phyloP scores from a whole-genome alignment of 2,329 filamentous ascomycete genomes.

The Paecilomyces niveus region DNA sequence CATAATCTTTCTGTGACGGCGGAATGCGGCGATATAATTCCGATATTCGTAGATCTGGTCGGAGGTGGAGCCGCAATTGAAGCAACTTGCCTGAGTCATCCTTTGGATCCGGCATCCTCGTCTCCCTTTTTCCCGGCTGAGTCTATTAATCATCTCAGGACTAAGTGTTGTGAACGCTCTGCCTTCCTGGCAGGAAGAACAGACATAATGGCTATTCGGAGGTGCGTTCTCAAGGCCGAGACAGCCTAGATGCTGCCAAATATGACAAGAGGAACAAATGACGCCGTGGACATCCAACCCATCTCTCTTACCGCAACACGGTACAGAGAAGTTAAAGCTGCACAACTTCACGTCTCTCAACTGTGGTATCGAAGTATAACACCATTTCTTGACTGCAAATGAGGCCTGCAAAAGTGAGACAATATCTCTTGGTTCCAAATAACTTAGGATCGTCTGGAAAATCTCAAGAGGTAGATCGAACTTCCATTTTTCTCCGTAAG shows the following conservation, averaged over 20 bases:
- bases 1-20: slow-evolving; percentile 10
- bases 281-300: background rate
- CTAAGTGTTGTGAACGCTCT: slow-evolving; percentile 1
- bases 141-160: slow-evolving; percentile 11
- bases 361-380: slow-evolving; percentile 16
- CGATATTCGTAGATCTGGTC: slow-evolving; percentile 11
- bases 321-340: background rate
- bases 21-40: slow-evolving; percentile 7
- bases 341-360: slow-evolving; percentile 8
- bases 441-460: slow-evolving; percentile 7
- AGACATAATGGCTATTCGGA: background rate
- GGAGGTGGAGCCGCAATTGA: slow-evolving; percentile 13
- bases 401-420: slow-evolving; percentile 17
- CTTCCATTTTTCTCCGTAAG: slow-evolving; percentile 11
- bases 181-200: background rate
- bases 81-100: slow-evolving; percentile 3
- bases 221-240: background rate
- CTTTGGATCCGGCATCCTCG: slow-evolving; percentile 7
- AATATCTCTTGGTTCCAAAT: slow-evolving; percentile 11
- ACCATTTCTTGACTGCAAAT: slow-evolving; percentile 9
- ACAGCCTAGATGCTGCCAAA: background rate
- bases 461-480: background rate
- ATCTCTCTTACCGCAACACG: background rate
- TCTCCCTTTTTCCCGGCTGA: slow-evolving; percentile 5
- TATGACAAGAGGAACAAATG: background rate